Conservation (phyloP, 352 stramenopile genomes). For the Globisporangium radiosum region DNA sequence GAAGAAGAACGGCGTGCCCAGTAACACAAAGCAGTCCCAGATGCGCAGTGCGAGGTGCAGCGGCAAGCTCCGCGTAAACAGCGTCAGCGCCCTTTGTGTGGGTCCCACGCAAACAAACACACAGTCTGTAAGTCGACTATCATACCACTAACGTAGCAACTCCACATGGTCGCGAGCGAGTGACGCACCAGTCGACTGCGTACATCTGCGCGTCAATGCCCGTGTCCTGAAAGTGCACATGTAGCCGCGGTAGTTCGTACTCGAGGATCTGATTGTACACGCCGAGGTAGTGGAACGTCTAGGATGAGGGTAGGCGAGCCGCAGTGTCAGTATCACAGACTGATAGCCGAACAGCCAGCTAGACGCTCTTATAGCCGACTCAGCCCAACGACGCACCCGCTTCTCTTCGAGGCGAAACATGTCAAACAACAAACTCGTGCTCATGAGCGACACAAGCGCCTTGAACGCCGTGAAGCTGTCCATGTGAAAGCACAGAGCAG, state of each 20-base stretch:
- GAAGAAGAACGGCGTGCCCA: constrained; percentile 84
- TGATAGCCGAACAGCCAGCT: too few relatives aligned
- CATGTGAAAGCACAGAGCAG: constrained; percentile 81
- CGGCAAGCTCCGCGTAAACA: constrained; percentile 75
- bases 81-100: constrained; percentile 51
- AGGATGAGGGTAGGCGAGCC: too few relatives aligned
- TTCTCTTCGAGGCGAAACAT: constrained; percentile 83
- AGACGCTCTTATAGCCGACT: too few relatives aligned
- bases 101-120: too few relatives aligned
- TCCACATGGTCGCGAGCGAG: not conserved
- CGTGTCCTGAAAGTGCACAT: constrained; percentile 55
- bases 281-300: constrained; percentile 85
- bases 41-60: constrained; percentile 67
- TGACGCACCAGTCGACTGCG: constrained; percentile 70
- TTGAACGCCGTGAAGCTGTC: constrained; percentile 86
- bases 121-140: too few relatives aligned
- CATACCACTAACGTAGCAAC: not conserved
- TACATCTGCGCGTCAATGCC: constrained; percentile 87
- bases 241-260: constrained; percentile 61
- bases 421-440: constrained; percentile 80
- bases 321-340: too few relatives aligned
- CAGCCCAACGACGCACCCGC: constrained; percentile 32
- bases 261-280: constrained; percentile 78
- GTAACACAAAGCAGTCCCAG: constrained; percentile 78
- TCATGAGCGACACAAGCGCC: constrained; percentile 74